Conservation (phyloP, 371 early-diverging fungal genomes). For the Apophysomyces sp. region DNA sequence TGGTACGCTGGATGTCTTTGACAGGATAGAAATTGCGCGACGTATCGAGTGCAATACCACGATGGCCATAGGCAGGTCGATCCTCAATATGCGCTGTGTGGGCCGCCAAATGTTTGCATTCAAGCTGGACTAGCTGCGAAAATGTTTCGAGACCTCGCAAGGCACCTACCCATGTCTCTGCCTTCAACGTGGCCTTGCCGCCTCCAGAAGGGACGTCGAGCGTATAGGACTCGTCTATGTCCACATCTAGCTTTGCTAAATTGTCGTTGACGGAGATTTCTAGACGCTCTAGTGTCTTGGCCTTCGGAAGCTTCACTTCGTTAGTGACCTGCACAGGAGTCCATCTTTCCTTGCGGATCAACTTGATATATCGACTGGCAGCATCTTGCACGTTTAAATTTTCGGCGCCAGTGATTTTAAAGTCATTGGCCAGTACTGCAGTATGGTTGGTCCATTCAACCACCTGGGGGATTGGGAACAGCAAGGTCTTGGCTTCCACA, state of each 20-base stretch:
- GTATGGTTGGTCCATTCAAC: constrained; percentile 36
- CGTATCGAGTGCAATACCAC: constrained; percentile 78
- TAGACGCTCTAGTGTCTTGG: constrained; percentile 13
- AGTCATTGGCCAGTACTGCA: constrained; percentile 15
- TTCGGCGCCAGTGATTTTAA: constrained; percentile 24
- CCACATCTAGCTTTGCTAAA: constrained; percentile 33
- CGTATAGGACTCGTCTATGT: constrained; percentile 69
- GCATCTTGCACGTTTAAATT: constrained; percentile 33
- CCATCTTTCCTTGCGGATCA: constrained; percentile 45
- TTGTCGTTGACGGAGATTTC: constrained; percentile 33
- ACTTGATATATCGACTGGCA: constrained; percentile 30
- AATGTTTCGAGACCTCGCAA: constrained; percentile 78
- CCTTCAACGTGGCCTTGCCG: constrained; percentile 49
- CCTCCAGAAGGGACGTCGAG: constrained; percentile 54
- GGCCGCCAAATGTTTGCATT: constrained; percentile 23
- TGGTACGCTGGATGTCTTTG: constrained; percentile 54
- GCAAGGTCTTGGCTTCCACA: constrained; percentile 34
- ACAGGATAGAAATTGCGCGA: constrained; percentile 76
- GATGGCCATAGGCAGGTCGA: constrained; percentile 65
- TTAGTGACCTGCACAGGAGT: constrained; percentile 28
- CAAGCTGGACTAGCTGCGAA: constrained; percentile 60
- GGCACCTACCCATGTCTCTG: constrained; percentile 79
- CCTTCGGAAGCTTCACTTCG: neutral
- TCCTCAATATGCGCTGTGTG: constrained; percentile 70
- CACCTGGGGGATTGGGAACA: constrained; percentile 39